Evolutionary conservation across 139 green algal species (phyloP), one percentile per base, ranked within the genome.

Genomic region (Dunaliella primolecta): DNA sequence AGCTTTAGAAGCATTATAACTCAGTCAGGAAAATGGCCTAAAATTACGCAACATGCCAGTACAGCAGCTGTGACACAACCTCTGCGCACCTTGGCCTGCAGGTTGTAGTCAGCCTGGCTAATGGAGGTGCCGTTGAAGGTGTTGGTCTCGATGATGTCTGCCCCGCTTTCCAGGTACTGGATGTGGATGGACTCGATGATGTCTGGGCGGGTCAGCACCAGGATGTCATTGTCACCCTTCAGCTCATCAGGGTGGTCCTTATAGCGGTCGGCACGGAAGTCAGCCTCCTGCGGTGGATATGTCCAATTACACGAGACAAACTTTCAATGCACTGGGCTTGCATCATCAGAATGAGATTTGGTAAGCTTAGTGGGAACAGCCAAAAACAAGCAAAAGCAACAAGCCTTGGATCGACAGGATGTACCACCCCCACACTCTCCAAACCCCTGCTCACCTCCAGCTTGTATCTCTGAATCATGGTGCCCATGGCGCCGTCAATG

Each of bases 81-180:
- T n/a, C n/a, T n/a, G n/a, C n/a, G n/a, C n/a, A 36, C 75, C 46
- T 64, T 64, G 46, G 87, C 91, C 82, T 99, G 93, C 83, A 99
- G 93, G 23, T 93, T 85, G 85, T 99, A 99, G 89, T 99, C 97
- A 3, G 91, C 93, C 93, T 98, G 96, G 72, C 92, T 95, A 88
- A 98, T 98, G 57, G 84, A 93, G 34, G 95, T 98, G 70, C 94
- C 96, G 82, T 98, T 99, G 94, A 99, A 99, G 38, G 97, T 99
- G 93, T 99, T 99, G 82, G 97, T 99, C 92, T 99, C 97, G 64
- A 99, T 95, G 88, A 99, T 98, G 92, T 99, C 97, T 20, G 97
- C 95, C 2, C 97, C 97, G 23, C 80, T 94, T 56, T 95, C 94
- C 81, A 99, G 88, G 91, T 97, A 99, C 34, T 91, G 88, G 1